Conservation (phyloP, 345 rosid species). For the Corchorus olitorius region DNA sequence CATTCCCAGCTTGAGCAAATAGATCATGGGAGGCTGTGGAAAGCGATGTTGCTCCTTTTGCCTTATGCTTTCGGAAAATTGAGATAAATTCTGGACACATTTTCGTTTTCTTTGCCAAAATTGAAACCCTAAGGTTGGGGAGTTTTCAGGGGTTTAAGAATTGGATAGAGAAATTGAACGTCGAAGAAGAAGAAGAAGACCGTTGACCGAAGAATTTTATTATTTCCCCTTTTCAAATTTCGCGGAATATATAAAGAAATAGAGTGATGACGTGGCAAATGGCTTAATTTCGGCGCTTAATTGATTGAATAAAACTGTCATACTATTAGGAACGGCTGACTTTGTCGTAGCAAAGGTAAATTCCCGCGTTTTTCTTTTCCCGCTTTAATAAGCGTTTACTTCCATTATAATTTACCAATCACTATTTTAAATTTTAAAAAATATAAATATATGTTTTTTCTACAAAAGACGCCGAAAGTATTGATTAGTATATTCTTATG, state of each 20-base stretch:
- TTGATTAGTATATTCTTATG: no score
- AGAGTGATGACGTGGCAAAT: background rate
- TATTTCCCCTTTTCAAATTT: background rate
- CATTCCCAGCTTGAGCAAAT: slow-evolving; percentile 38
- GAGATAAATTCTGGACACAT: slow-evolving; percentile 26
- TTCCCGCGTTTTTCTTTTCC: no score
- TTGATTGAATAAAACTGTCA: no score
- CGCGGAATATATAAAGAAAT: background rate
- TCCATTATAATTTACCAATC: no score
- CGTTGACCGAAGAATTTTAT: slow-evolving; percentile 20
- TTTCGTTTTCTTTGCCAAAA: background rate
- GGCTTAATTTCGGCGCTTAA: no score
- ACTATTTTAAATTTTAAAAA: no score
- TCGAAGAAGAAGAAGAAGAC: background rate
- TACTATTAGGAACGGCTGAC: no score
- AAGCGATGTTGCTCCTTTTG: slow-evolving; percentile 39
- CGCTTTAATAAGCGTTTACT: no score
- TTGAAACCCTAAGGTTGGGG: background rate
- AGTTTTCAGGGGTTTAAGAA: background rate
- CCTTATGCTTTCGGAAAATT: slow-evolving; percentile 53
- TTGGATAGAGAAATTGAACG: background rate
- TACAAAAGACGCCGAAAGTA: no score
- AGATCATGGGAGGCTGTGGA: slow-evolving; percentile 36
- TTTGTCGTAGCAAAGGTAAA: no score
- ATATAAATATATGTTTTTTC: no score